phyloP scores from a whole-genome alignment of 257 asterid genomes.

The Pogostemon cablin region DNA sequence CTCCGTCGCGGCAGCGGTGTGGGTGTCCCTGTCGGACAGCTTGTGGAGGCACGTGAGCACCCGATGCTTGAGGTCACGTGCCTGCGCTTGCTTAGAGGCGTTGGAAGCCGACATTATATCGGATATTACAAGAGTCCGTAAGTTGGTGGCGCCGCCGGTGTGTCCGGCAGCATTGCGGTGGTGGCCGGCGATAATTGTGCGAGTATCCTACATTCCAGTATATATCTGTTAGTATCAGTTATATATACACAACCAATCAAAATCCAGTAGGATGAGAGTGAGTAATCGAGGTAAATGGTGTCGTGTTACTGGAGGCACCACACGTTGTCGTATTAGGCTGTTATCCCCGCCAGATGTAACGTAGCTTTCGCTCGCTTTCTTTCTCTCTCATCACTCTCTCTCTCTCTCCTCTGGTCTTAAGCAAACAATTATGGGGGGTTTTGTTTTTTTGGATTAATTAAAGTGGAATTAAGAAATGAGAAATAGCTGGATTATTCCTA shows the following conservation, averaged over 20 bases:
- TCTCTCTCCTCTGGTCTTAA: neutral
- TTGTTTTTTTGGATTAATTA: slow-evolving; percentile 28
- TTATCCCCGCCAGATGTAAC: slow-evolving; percentile 21
- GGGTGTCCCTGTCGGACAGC: slow-evolving; percentile 90
- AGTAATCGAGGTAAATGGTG: slow-evolving; percentile 3
- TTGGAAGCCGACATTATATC: slow-evolving; percentile 44
- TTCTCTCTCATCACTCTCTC: too few species aligned
- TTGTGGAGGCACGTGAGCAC: slow-evolving; percentile 81
- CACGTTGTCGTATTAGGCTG: slow-evolving; percentile 36
- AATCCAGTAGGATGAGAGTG: neutral
- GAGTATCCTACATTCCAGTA: too few species aligned
- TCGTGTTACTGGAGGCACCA: slow-evolving; percentile 1
- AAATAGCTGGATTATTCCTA: slow-evolving; percentile 35
- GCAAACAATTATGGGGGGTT: slow-evolving; percentile 10
- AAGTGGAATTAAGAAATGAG: slow-evolving; percentile 21
- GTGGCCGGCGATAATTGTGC: slow-evolving; percentile 9
- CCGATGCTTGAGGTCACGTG: slow-evolving; percentile 78
- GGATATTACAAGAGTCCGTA: neutral
- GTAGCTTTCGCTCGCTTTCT: too few species aligned
- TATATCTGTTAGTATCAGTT: neutral
- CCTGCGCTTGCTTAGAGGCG: slow-evolving; percentile 44
- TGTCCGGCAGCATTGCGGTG: slow-evolving; percentile 53
- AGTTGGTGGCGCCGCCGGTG: slow-evolving; percentile 48
- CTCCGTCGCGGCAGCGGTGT: slow-evolving; percentile 74
- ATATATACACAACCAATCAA: neutral